Conservation (phyloP, 2,329 filamentous ascomycete species). For the Chrysoporthe austroafricana region DNA sequence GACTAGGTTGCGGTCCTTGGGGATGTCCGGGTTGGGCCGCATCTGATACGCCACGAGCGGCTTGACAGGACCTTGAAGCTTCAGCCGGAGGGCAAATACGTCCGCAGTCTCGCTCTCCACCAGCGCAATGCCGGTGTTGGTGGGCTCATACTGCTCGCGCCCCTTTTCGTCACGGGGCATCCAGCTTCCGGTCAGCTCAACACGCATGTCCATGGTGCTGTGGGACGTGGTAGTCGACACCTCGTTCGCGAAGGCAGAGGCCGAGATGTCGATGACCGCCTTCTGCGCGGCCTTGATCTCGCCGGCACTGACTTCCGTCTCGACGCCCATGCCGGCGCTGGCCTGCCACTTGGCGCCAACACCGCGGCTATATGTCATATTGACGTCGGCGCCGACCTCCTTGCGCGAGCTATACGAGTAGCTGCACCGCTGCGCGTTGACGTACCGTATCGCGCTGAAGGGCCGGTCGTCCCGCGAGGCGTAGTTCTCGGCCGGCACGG, state of each 20-base stretch:
- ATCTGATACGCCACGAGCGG: not conserved
- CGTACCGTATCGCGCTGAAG: not conserved
- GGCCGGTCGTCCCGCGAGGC: not conserved
- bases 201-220: not conserved
- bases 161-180: not conserved
- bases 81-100: not conserved
- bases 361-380: not conserved
- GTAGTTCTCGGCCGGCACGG: slow-evolving; percentile 2
- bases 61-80: not conserved
- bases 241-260: not conserved
- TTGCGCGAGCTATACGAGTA: not conserved
- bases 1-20: not conserved
- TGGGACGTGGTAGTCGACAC: not conserved
- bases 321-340: not conserved
- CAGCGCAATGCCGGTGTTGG: not conserved
- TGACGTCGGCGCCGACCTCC: not conserved
- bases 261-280: not conserved
- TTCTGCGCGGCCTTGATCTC: slow-evolving; percentile 1
- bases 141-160: not conserved
- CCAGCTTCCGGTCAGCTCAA: not conserved
- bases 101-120: slow-evolving; percentile 2
- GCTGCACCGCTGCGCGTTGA: not conserved
- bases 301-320: not conserved
- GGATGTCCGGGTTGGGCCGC: not conserved
- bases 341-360: not conserved